phyloP scores from a whole-genome alignment of 2,329 filamentous ascomycete species.

The Colletotrichum navitas region DNA sequence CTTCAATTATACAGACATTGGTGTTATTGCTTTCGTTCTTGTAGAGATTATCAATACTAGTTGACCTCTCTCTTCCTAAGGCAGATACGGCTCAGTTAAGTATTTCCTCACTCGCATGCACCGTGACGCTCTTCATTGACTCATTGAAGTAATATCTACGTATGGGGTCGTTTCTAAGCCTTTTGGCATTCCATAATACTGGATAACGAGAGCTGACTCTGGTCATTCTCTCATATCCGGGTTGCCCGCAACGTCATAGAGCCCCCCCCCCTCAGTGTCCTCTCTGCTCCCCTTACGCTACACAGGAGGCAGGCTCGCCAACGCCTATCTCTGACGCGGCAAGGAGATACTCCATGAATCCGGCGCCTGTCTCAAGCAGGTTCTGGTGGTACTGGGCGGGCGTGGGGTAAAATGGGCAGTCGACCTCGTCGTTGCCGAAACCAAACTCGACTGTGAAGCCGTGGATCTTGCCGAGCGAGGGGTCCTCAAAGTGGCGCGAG shows the following conservation, averaged over 20 bases:
- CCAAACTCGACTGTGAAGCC: conserved; percentile 64
- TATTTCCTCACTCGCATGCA: neutral
- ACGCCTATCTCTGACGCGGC: conserved; percentile 41
- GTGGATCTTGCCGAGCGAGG: conserved; percentile 54
- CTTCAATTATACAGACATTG: neutral
- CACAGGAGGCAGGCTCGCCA: conserved; percentile 37
- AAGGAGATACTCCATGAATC: conserved; percentile 61
- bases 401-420: conserved; percentile 61
- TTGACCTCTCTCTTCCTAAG: neutral
- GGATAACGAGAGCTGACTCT: neutral
- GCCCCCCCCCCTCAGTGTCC: neutral
- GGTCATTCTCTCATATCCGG: neutral
- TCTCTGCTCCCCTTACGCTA: neutral
- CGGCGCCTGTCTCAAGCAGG: conserved; percentile 59
- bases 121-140: neutral
- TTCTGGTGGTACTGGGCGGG: conserved; percentile 57
- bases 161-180: neutral
- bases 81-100: neutral
- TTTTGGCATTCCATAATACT: too few relatives aligned
- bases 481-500: conserved; percentile 56
- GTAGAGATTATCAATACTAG: too few relatives aligned
- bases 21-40: neutral
- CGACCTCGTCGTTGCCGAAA: conserved; percentile 49
- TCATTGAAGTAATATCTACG: neutral
- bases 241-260: neutral